Base-by-base conservation (phyloP, 495 filamentous ascomycete genomes). In the Penicillium ucsense region DNA sequence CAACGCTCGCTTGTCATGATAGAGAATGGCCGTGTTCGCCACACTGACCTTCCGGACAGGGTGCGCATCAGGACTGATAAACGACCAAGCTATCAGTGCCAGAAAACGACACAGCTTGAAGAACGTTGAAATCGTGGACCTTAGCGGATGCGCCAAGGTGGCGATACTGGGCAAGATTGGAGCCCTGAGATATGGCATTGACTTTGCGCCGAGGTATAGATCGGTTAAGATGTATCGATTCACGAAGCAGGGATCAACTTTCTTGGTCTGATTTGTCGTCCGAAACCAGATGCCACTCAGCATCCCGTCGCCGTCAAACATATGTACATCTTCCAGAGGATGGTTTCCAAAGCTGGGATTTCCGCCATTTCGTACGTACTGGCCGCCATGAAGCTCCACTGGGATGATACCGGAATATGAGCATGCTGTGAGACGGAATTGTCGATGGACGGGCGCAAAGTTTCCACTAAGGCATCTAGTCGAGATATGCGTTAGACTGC, bases 251-350 rank as follows among this genome's bases (percentile, higher is more conserved):
- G 81, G 81, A 45, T 65, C 53, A 4, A 80, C 67, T 0, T 57
- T 54, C 6, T 48, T 41, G 0, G 12, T 32, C 3, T 41, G 8
- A 12, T 67, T 51, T 4, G 51, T 52, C 29, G 63, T 63, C 34
- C 53, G 60, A 61, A 86, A 84, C 6, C 65, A 63, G 0, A 86
- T 79, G 9, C 82, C 82, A 27, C 75, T 72, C 3, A 85, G 74
- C 81, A 86, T 85, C 2, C 81, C 82, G 62, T 85, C 82, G 40
- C 82, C 82, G 50, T 85, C 82, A 49, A 86, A 85, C 80, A 80
- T 84, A 50, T 86, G 81, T 27, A 75, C 70, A 49, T 78, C 72
- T 43, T 79, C 70, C 32, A 64, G 63, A 27, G 74, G 52, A 46
- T 78, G 70, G n/a, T 76, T 62, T 44, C 82, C 78, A n/a, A 83